Conservation (phyloP, 1,284 basidiomycete genomes). For the Tylopilus orsonianus region DNA sequence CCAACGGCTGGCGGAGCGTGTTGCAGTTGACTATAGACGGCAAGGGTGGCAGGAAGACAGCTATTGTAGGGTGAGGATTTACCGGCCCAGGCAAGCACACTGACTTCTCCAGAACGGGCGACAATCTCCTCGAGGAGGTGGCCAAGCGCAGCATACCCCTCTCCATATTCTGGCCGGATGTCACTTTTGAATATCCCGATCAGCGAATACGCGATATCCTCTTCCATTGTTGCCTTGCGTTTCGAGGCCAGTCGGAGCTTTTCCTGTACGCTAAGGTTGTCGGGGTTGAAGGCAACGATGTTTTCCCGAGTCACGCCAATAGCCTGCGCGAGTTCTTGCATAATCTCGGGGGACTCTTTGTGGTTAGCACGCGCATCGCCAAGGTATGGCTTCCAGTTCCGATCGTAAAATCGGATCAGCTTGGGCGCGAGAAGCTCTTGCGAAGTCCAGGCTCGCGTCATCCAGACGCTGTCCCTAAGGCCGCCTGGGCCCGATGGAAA, state of each 20-base stretch:
- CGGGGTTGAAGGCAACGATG: conserved; percentile 12
- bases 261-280: too few species aligned
- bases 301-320: conserved; percentile 2
- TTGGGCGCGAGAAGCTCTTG: conserved; percentile 15
- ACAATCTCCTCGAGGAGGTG: conserved; percentile 16
- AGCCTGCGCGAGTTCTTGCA: conserved; percentile 1
- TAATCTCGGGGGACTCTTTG: too few species aligned
- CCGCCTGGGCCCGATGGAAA: neutral
- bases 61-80: too few species aligned
- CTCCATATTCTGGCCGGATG: conserved; percentile 13
- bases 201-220: conserved; percentile 17
- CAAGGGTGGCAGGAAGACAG: too few species aligned
- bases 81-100: conserved; percentile 15
- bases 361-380: too few species aligned
- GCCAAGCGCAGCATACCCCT: too few species aligned
- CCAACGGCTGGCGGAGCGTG: too few species aligned
- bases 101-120: conserved; percentile 7
- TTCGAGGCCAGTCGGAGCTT: conserved; percentile 1
- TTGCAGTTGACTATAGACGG: too few species aligned
- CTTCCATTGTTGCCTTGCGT: conserved; percentile 7
- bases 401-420: too few species aligned
- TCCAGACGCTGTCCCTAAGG: conserved; percentile 6
- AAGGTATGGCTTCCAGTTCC: too few species aligned
- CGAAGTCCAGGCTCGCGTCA: too few species aligned
- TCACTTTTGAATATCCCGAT: conserved; percentile 18